Base-by-base conservation (phyloP, 1,284 basidiomycete genomes). In the Puccinia hordei region DNA sequence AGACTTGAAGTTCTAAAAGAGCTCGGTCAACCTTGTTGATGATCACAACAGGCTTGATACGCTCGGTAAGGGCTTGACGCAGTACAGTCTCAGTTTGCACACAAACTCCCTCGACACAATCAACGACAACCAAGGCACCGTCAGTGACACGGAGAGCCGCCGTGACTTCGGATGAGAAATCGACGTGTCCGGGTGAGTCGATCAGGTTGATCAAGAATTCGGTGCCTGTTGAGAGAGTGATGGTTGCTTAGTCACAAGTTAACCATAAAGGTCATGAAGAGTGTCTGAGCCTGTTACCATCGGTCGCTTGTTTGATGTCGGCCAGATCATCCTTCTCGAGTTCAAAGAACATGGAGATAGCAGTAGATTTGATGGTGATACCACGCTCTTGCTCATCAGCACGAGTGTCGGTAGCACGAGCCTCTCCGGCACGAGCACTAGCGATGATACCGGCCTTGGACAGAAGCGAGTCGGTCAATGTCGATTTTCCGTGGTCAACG, bases 1-100 rank as follows among this genome's bases (percentile, higher is more conserved):
- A 89, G 83, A 98, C 93, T 88, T 99, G 97, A 82, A 99, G 91
- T 88, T 99, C 97, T 85, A 99, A 93, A 77, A 99, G 91, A 82
- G 97, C 97, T 87, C 97, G 96, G 88, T 99, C 97, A 86, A 99
- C 95, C 90, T 99, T 99, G 92, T 99, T 99, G 89, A 99, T 95
- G 88, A 98, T 92, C 85, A 98, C 91, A 85, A 99, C 96, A 84
- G 97, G 97, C 89, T 98, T 99, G 89, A 99, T 98, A 88, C 97
- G 95, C 89, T 99, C 97, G 81, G 91, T 91, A 79, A 99, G 90
- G 81, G 97, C 93, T 87, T 99, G 97, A 85, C 97, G 95, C 82
- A 99, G 90, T 83, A 99, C 97, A 66, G 97, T 99, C 89, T 99
- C 97, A 86, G 97, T 99, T 89, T 99, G 97, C 78, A 99, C 97